These are phyloP conservation scores for Rubia balearica DNA, from an alignment of 305 asterid genomes.

Conservation along the genomic window DNA sequence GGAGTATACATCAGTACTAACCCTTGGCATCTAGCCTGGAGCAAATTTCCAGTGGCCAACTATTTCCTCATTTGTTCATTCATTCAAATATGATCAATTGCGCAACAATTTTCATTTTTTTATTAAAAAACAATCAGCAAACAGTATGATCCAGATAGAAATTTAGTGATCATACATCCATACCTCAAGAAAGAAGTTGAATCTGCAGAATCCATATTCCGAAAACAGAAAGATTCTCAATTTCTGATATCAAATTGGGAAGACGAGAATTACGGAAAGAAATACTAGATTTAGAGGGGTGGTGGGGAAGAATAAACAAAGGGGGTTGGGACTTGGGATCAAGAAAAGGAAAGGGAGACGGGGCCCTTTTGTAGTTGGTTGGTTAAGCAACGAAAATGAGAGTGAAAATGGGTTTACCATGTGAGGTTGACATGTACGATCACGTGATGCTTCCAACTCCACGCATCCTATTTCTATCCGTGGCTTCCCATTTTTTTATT, in stretches of 20 bases:
- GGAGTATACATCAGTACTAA: conserved; percentile 3
- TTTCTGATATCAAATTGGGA: not conserved
- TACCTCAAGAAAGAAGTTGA: conserved; percentile 57
- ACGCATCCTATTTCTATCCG: not conserved
- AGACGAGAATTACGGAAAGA: not conserved
- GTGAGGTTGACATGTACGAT: conserved; percentile 2
- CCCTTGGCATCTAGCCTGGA: no score
- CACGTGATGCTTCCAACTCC: conserved; percentile 5
- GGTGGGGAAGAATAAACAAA: not conserved
- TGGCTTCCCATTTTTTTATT: not conserved
- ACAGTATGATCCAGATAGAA: conserved; percentile 7
- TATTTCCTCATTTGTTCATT: not conserved
- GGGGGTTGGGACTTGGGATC: conserved; percentile 22
- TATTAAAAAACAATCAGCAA: no score
- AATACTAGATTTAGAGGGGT: not conserved
- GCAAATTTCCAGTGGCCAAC: no score
- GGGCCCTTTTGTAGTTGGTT: not conserved
- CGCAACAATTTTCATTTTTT: not conserved
- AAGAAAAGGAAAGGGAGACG: conserved; percentile 3
- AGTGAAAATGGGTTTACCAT: conserved; percentile 7
- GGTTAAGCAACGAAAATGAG: not conserved
- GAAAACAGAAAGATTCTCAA: conserved; percentile 3
- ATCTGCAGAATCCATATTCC: conserved; percentile 40
- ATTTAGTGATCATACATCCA: conserved; percentile 9
- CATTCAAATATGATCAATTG: not conserved